These are phyloP conservation scores for Phoenix dactylifera DNA, from an alignment of 176 grass and related monocot species.

Conservation along the genomic window DNA sequence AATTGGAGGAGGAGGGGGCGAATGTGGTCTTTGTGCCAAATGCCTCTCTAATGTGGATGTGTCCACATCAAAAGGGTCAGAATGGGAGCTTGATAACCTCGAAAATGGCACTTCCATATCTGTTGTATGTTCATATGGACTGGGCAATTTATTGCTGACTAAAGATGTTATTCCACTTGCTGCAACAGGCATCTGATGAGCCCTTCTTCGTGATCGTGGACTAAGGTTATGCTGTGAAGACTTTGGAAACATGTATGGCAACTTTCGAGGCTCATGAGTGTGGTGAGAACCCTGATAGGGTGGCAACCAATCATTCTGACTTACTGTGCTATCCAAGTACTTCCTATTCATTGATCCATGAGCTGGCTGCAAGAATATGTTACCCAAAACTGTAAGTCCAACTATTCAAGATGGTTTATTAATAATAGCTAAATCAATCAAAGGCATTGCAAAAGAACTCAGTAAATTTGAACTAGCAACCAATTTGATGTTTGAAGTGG, in stretches of 20 bases:
- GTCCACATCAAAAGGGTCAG: slow-evolving; percentile 32
- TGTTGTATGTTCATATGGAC: slow-evolving; percentile 19
- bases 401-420: too few species aligned
- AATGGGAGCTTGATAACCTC: slow-evolving; percentile 31
- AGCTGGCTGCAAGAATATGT: slow-evolving; percentile 31
- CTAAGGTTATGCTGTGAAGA: slow-evolving; percentile 42
- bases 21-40: slow-evolving; percentile 14
- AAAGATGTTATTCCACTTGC: slow-evolving; percentile 27
- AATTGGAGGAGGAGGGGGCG: slow-evolving; percentile 25
- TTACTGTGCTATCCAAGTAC: slow-evolving; percentile 34
- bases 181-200: slow-evolving; percentile 33
- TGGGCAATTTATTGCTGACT: background rate
- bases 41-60: slow-evolving; percentile 30
- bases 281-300: slow-evolving; percentile 43
- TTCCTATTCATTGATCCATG: slow-evolving; percentile 35
- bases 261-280: slow-evolving; percentile 23
- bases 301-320: slow-evolving; percentile 30
- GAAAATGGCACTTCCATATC: slow-evolving; percentile 44
- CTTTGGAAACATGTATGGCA: slow-evolving; percentile 20
- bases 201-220: slow-evolving; percentile 34
- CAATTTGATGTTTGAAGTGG: too few species aligned
- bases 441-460: too few species aligned
- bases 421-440: too few species aligned
- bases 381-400: too few species aligned
- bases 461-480: too few species aligned